Percentiles rank a stretch among this genome's conserved stretches.
Conservation (phyloP, 2,329 filamentous ascomycete genomes). For the Fusarium vanettenii region DNA sequence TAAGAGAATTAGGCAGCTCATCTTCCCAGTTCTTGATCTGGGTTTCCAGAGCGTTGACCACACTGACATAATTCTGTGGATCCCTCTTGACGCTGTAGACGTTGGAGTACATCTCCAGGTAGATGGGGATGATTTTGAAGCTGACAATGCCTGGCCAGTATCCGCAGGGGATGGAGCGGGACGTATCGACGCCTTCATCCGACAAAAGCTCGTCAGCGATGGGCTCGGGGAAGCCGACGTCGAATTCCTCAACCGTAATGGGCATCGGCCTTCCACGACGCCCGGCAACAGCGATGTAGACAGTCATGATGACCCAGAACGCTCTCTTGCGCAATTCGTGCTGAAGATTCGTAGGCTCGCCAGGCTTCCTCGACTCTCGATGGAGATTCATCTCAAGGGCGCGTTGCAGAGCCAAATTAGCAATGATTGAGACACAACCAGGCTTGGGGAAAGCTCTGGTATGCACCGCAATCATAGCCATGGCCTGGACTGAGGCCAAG, state of each 20-base stretch:
- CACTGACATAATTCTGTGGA: conserved; percentile 70
- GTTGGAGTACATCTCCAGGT: conserved; percentile 79
- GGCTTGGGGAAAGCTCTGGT: conserved; percentile 84
- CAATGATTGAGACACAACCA: conserved; percentile 77
- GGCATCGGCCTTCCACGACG: conserved; percentile 83
- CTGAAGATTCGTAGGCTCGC: conserved; percentile 66
- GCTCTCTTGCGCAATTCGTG: conserved; percentile 81
- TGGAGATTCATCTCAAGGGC: conserved; percentile 83
- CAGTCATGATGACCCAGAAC: conserved; percentile 78
- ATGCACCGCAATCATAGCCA: conserved; percentile 78
- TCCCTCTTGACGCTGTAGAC: conserved; percentile 79
- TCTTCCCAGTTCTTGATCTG: conserved; percentile 73
- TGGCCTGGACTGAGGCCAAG: conserved; percentile 76
- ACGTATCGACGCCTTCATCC: conserved; percentile 70
- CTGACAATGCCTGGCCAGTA: conserved; percentile 75
- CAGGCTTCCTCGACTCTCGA: conserved; percentile 68
- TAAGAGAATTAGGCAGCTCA: conserved; percentile 71
- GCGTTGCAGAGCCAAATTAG: conserved; percentile 71
- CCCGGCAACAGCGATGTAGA: conserved; percentile 77
- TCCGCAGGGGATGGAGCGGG: conserved; percentile 68
- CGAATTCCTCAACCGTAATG: conserved; percentile 79
- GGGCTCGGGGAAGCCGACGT: conserved; percentile 79
- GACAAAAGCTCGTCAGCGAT: conserved; percentile 78
- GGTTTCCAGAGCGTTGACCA: conserved; percentile 73
- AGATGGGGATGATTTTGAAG: conserved; percentile 73